Evolutionary conservation across 306 rosid genomes (phyloP), one percentile per base, ranked within the genome.

Genomic region (Cicer pinnatifidum): DNA sequence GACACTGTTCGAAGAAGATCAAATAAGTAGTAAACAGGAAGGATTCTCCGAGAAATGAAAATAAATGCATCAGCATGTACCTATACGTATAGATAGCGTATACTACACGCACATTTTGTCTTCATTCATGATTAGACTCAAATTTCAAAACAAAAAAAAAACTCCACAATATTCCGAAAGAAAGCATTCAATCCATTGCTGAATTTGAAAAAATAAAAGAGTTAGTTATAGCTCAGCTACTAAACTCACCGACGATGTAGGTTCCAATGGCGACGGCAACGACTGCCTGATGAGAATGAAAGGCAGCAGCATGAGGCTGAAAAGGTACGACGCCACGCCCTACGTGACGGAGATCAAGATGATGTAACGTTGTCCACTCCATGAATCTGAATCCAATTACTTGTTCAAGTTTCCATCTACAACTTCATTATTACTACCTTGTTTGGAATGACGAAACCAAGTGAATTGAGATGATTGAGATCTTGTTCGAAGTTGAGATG

Each of bases 281-380:
- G 57, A 94, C 95, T 8, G 96, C 91, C 80, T 91, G 99, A 67
- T 87, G 88, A 20, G 99, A 92, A 78, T 94, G 99, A 70, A 94
- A 91, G 1, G 90, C 50, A 50, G 93, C 93, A 41, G 97, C 97
- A 69, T 94, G 99, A 69, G 99, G 98, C 72, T 94, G 97, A 69
- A 87, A 59, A 9, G 92, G 96, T 41, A 82, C 86, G 3, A 69
- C 84, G 47, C 87, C 84, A 17, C 86, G 89, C 0, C 93, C 99
- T 7, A 94, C 92, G 69, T 94, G 96, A 47, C 91, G 95, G 20
- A 94, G 91, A 90, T 94, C 96, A 87, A 94, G 91, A 81, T 94
- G 99, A 84, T 94, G 96, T 90, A 94, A 85, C 69, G 97, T 91
- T 79, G 90, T 78, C 99, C 99, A 94, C 95, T 91, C 99, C 99